A percentile compares a stretch with the other conserved stretches of the same genome.
phyloP scores from a whole-genome alignment of 2,329 filamentous ascomycete species.

The Penicillium aurantiogriseum region DNA sequence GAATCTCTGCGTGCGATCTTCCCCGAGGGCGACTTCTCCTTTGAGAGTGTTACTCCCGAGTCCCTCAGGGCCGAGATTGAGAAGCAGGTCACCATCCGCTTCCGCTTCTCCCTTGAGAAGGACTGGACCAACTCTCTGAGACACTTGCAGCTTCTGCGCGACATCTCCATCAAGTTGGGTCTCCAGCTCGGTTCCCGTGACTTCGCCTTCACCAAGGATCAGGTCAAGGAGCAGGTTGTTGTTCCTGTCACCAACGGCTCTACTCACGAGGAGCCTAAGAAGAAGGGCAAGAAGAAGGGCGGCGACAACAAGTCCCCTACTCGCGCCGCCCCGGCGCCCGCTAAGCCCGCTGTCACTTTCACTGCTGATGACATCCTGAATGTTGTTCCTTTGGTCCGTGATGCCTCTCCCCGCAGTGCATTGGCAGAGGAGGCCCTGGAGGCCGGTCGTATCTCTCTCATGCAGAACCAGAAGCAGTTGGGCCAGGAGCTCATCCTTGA shows the following conservation, averaged over 20 bases:
- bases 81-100: slow-evolving; percentile 69
- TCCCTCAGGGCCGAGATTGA: slow-evolving; percentile 68
- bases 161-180: slow-evolving; percentile 84
- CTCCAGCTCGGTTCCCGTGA: slow-evolving; percentile 80
- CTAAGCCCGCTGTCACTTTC: slow-evolving; percentile 62
- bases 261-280: slow-evolving; percentile 43
- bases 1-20: slow-evolving; percentile 72
- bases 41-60: slow-evolving; percentile 74
- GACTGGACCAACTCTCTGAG: slow-evolving; percentile 68
- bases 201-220: slow-evolving; percentile 63
- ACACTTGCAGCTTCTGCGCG: slow-evolving; percentile 80
- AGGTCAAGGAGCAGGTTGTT: slow-evolving; percentile 36
- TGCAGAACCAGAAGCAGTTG: slow-evolving; percentile 91
- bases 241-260: slow-evolving; percentile 37
- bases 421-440: slow-evolving; percentile 95
- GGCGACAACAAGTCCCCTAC: slow-evolving; percentile 50
- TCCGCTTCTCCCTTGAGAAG: slow-evolving; percentile 68
- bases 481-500: slow-evolving; percentile 95
- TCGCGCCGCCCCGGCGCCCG: slow-evolving; percentile 41
- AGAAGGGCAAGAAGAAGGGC: slow-evolving; percentile 60
- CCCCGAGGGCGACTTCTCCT: slow-evolving; percentile 75
- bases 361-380: slow-evolving; percentile 83
- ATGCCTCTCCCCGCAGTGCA: slow-evolving; percentile 84
- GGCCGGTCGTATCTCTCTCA: slow-evolving; percentile 91
- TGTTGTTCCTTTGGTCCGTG: slow-evolving; percentile 91